These are phyloP conservation scores for Dimocarpus longan DNA, from an alignment of 345 rosid genomes.

Conservation along the genomic window DNA sequence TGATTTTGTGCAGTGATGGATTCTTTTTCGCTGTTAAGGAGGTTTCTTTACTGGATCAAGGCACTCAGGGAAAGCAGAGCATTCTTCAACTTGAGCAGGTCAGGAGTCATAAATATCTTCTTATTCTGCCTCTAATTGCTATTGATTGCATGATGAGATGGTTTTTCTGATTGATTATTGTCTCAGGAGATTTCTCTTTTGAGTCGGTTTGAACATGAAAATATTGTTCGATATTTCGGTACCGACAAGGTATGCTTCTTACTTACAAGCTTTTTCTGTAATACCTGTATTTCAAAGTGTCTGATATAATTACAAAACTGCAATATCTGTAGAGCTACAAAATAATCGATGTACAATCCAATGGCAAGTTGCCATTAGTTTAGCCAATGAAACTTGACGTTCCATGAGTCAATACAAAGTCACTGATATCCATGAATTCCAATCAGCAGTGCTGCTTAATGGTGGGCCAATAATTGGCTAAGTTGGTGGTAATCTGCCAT, in stretches of 20 bases:
- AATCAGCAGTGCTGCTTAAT: background rate
- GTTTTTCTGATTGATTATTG: background rate
- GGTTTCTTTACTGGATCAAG: too few relatives aligned
- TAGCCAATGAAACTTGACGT: background rate
- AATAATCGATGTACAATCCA: too few relatives aligned
- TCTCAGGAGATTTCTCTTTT: slow-evolving; percentile 79
- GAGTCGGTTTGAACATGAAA: slow-evolving; percentile 86
- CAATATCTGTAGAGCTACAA: too few relatives aligned
- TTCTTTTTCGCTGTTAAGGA: too few relatives aligned
- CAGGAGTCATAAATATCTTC: too few relatives aligned
- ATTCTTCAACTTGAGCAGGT: slow-evolving; percentile 79
- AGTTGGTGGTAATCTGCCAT: background rate
- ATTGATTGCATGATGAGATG: background rate
- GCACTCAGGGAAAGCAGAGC: slow-evolving; percentile 20
- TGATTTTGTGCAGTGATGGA: background rate
- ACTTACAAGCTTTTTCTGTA: background rate
- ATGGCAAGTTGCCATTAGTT: too few relatives aligned
- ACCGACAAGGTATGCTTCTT: slow-evolving; percentile 62
- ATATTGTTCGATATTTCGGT: slow-evolving; percentile 78
- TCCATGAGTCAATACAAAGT: background rate
- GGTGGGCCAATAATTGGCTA: background rate
- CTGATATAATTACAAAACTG: background rate
- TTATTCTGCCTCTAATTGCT: background rate
- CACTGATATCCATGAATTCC: background rate
- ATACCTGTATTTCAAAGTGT: background rate